Evolutionary conservation across 208 protist genomes (phyloP), one percentile per base, ranked within the genome.

Genomic region (Crithidia sp.): DNA sequence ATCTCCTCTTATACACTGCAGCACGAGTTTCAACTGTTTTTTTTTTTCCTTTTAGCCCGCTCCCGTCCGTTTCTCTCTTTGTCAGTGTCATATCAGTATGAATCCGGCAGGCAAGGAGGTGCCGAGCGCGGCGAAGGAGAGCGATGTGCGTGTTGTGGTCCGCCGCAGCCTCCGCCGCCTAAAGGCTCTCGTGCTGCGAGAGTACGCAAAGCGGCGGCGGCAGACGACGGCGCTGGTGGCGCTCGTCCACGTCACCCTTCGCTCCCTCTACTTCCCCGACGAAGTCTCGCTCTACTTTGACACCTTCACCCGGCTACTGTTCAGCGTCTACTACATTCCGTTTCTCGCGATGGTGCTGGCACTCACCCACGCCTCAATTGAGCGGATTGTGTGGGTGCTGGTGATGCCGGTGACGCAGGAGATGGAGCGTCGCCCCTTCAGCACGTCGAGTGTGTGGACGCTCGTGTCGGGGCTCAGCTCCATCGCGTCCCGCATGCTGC

Each of bases 301-400:
- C 74, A 80, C 79, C 14, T 58, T 90, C 12, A 64, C 95, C 7
- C 89, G 92, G 8, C 73, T 82, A 13, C 55, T 94, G 37, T 94
- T 96, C 71, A 77, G 79, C 37, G 36, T 92, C 12, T 96, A 94
- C 75, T 90, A 95, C 75, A 71, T 96, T 41, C 88, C 92, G 17
- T 72, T 79, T 47, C 76, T 96, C 3, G 81, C 74, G 3, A 69
- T 95, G 28, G 74, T 88, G 43, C 13, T 94, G 19, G 84, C 89
- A 7, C 66, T 93, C 40, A 96, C 92, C 39, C 92, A 96, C 73
- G 92, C 87, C 61, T 88, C 79, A 5, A 81, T 96, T 63, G 78
- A 93, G 82, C 86, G 86, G 17, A 83, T 96, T 67, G 92, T 95
- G 40, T 96, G 89, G 88, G 83, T 92, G 37, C 79, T 95, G 28